Conservation (phyloP, 2,329 filamentous ascomycete species). For the Blastomyces gilchristii region DNA sequence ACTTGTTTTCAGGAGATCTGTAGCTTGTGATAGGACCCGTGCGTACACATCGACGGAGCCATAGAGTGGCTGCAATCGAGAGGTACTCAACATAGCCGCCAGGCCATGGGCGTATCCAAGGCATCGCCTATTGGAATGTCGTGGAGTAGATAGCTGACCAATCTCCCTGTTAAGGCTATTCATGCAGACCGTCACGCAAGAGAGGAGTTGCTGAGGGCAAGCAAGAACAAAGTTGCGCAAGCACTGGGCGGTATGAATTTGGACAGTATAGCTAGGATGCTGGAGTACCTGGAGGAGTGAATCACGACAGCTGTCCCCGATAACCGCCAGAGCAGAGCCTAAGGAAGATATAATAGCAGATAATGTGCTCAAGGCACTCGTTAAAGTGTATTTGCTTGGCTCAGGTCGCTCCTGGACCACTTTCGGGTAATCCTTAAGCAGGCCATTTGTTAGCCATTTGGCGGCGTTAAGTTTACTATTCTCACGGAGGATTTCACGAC, state of each 20-base stretch:
- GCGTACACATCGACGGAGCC: constrained; percentile 94
- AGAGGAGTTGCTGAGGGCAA: constrained; percentile 82
- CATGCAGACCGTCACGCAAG: constrained; percentile 90
- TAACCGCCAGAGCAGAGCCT: constrained; percentile 66
- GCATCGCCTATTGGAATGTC: constrained; percentile 72
- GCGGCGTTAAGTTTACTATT: constrained; percentile 77
- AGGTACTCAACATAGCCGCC: constrained; percentile 81
- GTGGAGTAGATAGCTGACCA: constrained; percentile 59
- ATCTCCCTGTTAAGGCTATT: constrained; percentile 87
- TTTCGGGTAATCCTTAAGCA: constrained; percentile 91
- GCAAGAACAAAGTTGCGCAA: constrained; percentile 79
- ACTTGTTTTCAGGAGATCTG: constrained; percentile 82
- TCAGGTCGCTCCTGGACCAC: constrained; percentile 77
- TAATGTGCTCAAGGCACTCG: constrained; percentile 67
- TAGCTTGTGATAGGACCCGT: constrained; percentile 80
- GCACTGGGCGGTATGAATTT: constrained; percentile 78
- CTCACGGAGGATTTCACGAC: constrained; percentile 72
- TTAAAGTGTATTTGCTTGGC: constrained; percentile 75
- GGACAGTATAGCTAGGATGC: constrained; percentile 92
- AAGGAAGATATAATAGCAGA: constrained; percentile 67
- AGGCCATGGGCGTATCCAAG: constrained; percentile 86
- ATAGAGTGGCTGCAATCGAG: constrained; percentile 76
- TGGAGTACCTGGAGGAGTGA: constrained; percentile 80
- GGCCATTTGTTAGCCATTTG: constrained; percentile 69
- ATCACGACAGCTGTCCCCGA: constrained; percentile 78